Evolutionary conservation across 306 rosid genomes (phyloP).

Genomic region (Betula pendula): DNA sequence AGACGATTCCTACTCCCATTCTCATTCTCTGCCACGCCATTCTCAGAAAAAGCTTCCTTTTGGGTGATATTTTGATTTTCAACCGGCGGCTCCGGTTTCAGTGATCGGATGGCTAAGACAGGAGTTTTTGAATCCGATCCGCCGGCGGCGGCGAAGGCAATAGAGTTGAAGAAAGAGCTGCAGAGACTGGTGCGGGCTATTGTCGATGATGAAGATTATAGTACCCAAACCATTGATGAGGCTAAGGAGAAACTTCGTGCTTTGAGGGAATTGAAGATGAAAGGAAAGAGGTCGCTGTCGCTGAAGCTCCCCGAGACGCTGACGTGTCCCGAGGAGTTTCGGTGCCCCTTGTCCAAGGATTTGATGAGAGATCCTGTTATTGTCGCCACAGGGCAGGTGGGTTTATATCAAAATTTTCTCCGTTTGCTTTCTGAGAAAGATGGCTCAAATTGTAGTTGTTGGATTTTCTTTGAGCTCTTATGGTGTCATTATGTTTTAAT

Average conservation of each 20-base stretch:
- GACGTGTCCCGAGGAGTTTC: conserved; percentile 66
- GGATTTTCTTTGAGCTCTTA: background rate
- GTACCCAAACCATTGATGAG: conserved; percentile 55
- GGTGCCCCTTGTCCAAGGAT: conserved; percentile 81
- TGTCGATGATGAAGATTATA: conserved; percentile 62
- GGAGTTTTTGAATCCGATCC: conserved; percentile 63
- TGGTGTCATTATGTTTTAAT: background rate
- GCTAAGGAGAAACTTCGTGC: conserved; percentile 56
- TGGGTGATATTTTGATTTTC: background rate
- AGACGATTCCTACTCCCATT: conserved; percentile 24
- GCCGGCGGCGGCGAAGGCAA: conserved; percentile 42
- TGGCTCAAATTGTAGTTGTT: background rate
- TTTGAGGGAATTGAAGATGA: conserved; percentile 62
- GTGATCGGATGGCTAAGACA: conserved; percentile 64
- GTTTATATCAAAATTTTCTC: conserved; percentile 28
- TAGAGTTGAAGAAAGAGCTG: conserved; percentile 78
- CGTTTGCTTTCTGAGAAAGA: conserved; percentile 34
- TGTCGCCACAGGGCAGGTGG: conserved; percentile 82
- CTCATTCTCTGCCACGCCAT: conserved; percentile 41
- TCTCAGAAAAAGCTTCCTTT: conserved; percentile 26
- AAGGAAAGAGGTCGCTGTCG: conserved; percentile 46
- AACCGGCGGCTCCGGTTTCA: conserved; percentile 7
- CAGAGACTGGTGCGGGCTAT: conserved; percentile 62
- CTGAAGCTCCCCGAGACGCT: conserved; percentile 43
- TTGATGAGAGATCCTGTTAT: conserved; percentile 95